phyloP scores from a whole-genome alignment of 305 asterid species.

The Withania somnifera region DNA sequence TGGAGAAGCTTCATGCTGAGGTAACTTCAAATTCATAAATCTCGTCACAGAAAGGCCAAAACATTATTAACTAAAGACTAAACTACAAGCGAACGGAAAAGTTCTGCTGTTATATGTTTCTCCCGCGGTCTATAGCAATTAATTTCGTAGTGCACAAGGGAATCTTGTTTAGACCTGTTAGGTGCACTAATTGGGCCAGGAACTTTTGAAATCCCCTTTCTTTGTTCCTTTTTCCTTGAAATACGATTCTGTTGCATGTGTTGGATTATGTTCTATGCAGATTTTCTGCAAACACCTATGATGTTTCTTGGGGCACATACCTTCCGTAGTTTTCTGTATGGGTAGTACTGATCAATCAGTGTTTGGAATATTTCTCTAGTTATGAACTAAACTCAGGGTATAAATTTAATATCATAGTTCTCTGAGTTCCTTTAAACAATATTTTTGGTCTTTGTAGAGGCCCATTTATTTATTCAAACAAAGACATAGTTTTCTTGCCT shows the following conservation, averaged over 20 bases:
- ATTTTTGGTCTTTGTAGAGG: background rate
- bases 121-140: background rate
- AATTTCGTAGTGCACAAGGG: background rate
- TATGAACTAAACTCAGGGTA: background rate
- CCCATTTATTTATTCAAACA: background rate
- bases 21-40: constrained; percentile 16
- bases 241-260: background rate
- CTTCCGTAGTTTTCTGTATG: background rate
- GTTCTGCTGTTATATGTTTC: background rate
- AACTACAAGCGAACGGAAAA: background rate
- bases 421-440: background rate
- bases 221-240: background rate
- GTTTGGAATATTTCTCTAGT: background rate
- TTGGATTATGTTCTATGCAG: background rate
- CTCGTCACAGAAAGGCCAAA: background rate
- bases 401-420: background rate
- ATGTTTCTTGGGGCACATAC: background rate
- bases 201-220: background rate
- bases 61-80: background rate
- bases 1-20: constrained; percentile 90
- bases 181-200: background rate
- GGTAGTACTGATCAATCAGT: background rate
- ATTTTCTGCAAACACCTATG: background rate
- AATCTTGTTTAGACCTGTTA: background rate
- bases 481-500: background rate